Percentiles rank a stretch among this genome's conserved stretches.
Conservation (phyloP, 2,329 filamentous ascomycete species). For the Alternaria novae-zelandiae region DNA sequence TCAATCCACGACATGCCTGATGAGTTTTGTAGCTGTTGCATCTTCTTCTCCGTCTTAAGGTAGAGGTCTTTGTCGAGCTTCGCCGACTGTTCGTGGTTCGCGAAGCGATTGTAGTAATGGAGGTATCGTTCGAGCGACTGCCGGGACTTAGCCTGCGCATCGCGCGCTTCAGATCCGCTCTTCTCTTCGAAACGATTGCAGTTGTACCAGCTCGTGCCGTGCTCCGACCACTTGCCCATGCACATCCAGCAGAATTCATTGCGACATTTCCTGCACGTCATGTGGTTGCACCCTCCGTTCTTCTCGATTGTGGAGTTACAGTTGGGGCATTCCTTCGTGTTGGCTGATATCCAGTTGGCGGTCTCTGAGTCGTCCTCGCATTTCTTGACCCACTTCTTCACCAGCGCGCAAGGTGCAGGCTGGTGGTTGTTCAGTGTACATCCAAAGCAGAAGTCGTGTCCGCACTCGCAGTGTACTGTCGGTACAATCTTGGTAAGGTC, state of each 20-base stretch:
- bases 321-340: conserved; percentile 97
- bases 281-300: conserved; percentile 97
- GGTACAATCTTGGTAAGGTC: conserved; percentile 86
- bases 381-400: conserved; percentile 97
- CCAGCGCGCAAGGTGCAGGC: conserved; percentile 86
- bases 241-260: conserved; percentile 99
- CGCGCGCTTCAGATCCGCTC: conserved; percentile 86
- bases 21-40: conserved; percentile 91
- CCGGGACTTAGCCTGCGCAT: conserved; percentile 88
- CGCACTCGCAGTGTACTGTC: conserved; percentile 84
- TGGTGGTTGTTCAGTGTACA: conserved; percentile 91
- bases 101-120: conserved; percentile 98
- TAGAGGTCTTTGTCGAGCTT: conserved; percentile 96
- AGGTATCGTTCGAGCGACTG: conserved; percentile 94
- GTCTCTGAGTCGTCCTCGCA: conserved; percentile 98
- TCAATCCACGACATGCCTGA: conserved; percentile 99
- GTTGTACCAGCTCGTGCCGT: conserved; percentile 99
- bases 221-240: conserved; percentile 98
- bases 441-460: conserved; percentile 92
- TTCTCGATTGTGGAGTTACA: conserved; percentile 98
- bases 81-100: conserved; percentile 97
- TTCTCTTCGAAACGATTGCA: conserved; percentile 98
- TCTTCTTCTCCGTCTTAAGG: conserved; percentile 97
- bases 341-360: conserved; percentile 98
- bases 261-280: conserved; percentile 95